Conservation (phyloP, 495 filamentous ascomycete species). For the Lindgomyces ingoldianus region DNA sequence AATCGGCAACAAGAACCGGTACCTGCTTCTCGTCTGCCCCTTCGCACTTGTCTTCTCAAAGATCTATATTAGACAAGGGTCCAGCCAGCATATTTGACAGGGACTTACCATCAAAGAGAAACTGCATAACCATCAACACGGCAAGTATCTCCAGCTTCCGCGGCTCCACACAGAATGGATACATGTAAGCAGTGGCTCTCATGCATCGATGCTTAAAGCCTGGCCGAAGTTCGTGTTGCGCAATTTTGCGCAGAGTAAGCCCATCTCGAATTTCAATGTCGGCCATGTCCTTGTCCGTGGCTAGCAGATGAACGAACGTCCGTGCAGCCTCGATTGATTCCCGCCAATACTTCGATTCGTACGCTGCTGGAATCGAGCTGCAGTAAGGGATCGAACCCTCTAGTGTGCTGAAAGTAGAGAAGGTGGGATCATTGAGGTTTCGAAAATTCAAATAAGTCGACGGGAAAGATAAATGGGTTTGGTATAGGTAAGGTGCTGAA, state of each 20-base stretch:
- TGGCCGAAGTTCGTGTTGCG: not conserved
- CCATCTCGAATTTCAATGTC: not conserved
- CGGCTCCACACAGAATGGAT: not conserved
- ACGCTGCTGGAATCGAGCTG: not conserved
- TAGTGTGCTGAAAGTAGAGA: not conserved
- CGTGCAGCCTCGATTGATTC: not conserved
- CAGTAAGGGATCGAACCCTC: not conserved
- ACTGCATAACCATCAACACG: not conserved
- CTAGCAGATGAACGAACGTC: not conserved
- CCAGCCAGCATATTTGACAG: not conserved
- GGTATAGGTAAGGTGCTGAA: not conserved
- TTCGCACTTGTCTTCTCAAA: not conserved
- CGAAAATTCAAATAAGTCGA: not conserved
- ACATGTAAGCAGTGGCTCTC: not conserved
- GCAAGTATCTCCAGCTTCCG: constrained; percentile 1
- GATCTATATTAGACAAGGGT: not conserved
- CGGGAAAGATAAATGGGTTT: not conserved
- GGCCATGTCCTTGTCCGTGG: not conserved
- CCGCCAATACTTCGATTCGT: not conserved
- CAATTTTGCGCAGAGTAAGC: not conserved
- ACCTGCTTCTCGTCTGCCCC: too few relatives aligned
- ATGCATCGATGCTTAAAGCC: not conserved
- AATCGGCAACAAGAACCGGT: too few relatives aligned
- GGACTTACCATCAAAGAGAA: constrained; percentile 2
- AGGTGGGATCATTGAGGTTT: not conserved